phyloP scores from a whole-genome alignment of 768 basidiomycete genomes.

The Leccinellum luteum region DNA sequence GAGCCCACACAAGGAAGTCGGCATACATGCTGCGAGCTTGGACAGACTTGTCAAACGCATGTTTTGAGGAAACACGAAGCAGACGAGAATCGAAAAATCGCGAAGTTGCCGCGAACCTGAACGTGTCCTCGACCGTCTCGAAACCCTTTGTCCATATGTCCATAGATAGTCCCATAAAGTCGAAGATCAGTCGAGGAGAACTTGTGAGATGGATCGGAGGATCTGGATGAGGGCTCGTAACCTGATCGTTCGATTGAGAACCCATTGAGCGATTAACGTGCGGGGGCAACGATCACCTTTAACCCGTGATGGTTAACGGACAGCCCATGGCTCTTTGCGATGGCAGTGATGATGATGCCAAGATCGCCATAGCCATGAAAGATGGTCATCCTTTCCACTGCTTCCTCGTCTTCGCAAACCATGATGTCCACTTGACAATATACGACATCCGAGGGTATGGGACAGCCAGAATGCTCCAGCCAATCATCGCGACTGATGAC shows the following conservation, averaged over 20 bases:
- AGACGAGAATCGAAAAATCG: slow-evolving; percentile 48
- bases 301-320: slow-evolving; percentile 52
- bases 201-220: slow-evolving; percentile 48
- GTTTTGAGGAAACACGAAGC: slow-evolving; percentile 34
- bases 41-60: slow-evolving; percentile 43
- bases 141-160: slow-evolving; percentile 54
- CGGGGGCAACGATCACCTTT: slow-evolving; percentile 40
- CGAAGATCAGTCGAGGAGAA: slow-evolving; percentile 47
- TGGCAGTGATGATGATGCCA: slow-evolving; percentile 63
- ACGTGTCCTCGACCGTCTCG: slow-evolving; percentile 47
- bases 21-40: slow-evolving; percentile 53
- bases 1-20: slow-evolving; percentile 53
- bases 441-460: slow-evolving; percentile 9
- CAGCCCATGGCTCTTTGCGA: slow-evolving; percentile 52
- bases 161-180: slow-evolving; percentile 58
- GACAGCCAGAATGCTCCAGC: slow-evolving; percentile 8
- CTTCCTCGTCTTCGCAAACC: slow-evolving; percentile 49
- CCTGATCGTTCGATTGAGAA: slow-evolving; percentile 25
- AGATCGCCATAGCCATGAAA: slow-evolving; percentile 69
- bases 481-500: slow-evolving; percentile 42
- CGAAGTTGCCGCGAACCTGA: slow-evolving; percentile 56
- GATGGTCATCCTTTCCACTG: slow-evolving; percentile 51
- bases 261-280: not conserved
- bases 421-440: slow-evolving; percentile 62
- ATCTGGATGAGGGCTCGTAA: slow-evolving; percentile 29